Conservation (phyloP, 208 protist species). For the Angomonas ambiguus region DNA sequence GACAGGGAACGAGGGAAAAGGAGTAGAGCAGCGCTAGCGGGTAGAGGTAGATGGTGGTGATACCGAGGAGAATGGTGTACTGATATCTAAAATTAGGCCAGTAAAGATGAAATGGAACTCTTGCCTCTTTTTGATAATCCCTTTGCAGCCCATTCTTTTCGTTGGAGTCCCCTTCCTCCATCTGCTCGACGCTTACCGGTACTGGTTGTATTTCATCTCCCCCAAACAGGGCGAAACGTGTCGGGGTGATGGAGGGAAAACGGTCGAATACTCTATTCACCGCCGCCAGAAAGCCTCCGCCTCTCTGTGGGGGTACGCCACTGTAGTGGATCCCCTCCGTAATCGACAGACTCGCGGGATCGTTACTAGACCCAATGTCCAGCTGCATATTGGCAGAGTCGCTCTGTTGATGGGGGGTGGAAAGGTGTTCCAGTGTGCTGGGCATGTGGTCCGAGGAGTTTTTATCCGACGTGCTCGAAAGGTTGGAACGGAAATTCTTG, state of each 20-base stretch:
- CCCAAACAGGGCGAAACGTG: slow-evolving; percentile 30
- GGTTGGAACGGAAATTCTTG: not conserved
- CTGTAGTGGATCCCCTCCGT: not conserved
- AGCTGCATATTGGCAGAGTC: not conserved
- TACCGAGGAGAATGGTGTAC: slow-evolving; percentile 15
- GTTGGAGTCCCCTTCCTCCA: slow-evolving; percentile 1
- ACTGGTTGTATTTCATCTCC: slow-evolving; percentile 19
- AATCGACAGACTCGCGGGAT: not conserved
- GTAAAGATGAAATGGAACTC: slow-evolving; percentile 10
- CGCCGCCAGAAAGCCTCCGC: not conserved
- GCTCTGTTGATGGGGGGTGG: not conserved
- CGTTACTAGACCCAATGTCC: not conserved
- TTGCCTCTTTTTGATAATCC: not conserved
- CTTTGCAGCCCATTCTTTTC: not conserved
- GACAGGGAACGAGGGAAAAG: slow-evolving; percentile 32
- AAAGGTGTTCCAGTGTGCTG: not conserved
- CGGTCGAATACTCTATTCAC: not conserved
- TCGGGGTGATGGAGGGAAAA: slow-evolving; percentile 25
- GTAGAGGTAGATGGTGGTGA: slow-evolving; percentile 29
- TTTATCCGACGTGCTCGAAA: not conserved
- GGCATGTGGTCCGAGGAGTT: slow-evolving; percentile 4
- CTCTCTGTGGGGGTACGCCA: not conserved
- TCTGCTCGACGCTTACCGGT: not conserved
- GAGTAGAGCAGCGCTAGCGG: slow-evolving; percentile 15
- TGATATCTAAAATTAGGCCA: slow-evolving; percentile 27